Conservation (phyloP, 2,329 filamentous ascomycete species). For the Microdochium trichocladiopsis region DNA sequence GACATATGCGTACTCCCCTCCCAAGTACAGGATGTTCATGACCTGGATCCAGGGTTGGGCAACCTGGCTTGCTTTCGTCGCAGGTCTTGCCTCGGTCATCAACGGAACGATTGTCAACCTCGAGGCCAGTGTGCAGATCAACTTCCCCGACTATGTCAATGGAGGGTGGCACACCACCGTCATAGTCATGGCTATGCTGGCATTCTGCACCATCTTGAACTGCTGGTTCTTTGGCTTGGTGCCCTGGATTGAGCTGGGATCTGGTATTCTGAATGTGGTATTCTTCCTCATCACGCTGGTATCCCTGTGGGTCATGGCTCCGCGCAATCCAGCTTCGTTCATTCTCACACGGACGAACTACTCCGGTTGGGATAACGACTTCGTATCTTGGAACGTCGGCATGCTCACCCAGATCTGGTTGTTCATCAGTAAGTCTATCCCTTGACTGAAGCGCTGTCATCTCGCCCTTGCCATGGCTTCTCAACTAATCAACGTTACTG, state of each 20-base stretch:
- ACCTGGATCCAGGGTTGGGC: slow-evolving; percentile 6
- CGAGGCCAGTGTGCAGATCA: slow-evolving; percentile 5
- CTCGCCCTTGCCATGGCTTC: not conserved
- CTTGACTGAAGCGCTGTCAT: not conserved
- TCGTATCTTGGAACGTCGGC: slow-evolving; percentile 3
- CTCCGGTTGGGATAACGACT: slow-evolving; percentile 6
- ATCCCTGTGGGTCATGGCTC: slow-evolving; percentile 4
- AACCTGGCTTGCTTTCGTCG: slow-evolving; percentile 5
- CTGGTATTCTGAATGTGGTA: slow-evolving; percentile 2
- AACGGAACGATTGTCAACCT: slow-evolving; percentile 5
- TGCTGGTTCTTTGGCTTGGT: slow-evolving; percentile 3
- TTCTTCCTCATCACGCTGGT: slow-evolving; percentile 4
- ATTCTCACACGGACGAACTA: slow-evolving; percentile 3
- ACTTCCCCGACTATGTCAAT: slow-evolving; percentile 4
- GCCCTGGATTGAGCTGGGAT: slow-evolving; percentile 5
- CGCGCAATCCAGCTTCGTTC: slow-evolving; percentile 2
- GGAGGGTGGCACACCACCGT: slow-evolving; percentile 5
- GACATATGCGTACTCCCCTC: slow-evolving; percentile 5
- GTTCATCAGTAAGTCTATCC: slow-evolving; percentile 2
- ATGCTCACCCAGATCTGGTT: slow-evolving; percentile 6
- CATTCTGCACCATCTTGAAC: slow-evolving; percentile 3
- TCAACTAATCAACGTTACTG: not conserved
- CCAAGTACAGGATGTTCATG: slow-evolving; percentile 2
- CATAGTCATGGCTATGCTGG: slow-evolving; percentile 1
- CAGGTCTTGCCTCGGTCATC: slow-evolving; percentile 3